Evolutionary conservation across 306 rosid species (phyloP).

Genomic region (Ammopiptanthus mongolicus): DNA sequence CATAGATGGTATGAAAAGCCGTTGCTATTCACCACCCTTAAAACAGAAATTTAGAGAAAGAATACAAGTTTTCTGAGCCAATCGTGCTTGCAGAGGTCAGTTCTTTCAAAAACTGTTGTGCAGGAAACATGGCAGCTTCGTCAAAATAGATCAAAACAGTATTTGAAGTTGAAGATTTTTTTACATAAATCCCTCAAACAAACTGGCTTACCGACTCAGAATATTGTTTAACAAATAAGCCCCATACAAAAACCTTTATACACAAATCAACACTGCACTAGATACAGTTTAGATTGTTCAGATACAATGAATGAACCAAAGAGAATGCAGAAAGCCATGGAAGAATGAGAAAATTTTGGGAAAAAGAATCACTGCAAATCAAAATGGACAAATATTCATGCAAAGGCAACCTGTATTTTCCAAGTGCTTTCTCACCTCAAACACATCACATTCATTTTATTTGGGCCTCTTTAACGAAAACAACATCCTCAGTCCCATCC

Average conservation of each 20-base stretch:
- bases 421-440: slow-evolving; percentile 10
- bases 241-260: not conserved
- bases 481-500: slow-evolving; percentile 40
- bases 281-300: not conserved
- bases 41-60: not conserved
- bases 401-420: not conserved
- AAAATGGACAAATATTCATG: slow-evolving; percentile 7
- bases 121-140: slow-evolving; percentile 8
- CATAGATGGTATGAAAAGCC: not conserved
- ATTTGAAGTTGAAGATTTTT: not conserved
- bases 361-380: slow-evolving; percentile 23
- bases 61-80: not conserved
- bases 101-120: not conserved
- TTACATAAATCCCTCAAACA: slow-evolving; percentile 10
- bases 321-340: slow-evolving; percentile 10
- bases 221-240: not conserved
- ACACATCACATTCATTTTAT: slow-evolving; percentile 4
- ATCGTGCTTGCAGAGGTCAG: not conserved
- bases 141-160: not conserved
- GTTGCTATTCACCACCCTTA: not conserved
- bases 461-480: slow-evolving; percentile 53
- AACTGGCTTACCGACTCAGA: slow-evolving; percentile 6
- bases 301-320: slow-evolving; percentile 19
- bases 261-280: not conserved
- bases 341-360: not conserved